These are phyloP conservation scores for Astragalus glycyphyllos DNA, from an alignment of 306 rosid species.

Conservation along the genomic window DNA sequence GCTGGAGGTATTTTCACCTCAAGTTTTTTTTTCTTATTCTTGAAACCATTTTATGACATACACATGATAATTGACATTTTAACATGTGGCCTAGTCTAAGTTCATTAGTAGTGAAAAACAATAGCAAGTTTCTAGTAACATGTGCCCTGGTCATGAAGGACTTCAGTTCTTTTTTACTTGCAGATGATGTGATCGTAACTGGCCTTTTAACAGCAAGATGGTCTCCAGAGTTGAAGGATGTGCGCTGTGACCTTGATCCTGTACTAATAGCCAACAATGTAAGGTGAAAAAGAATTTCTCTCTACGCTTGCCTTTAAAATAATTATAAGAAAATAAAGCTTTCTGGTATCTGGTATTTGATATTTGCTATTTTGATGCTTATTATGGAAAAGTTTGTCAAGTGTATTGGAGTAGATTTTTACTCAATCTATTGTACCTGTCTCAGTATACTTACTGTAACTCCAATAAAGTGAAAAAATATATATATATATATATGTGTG, in stretches of 20 bases:
- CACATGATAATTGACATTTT: not conserved
- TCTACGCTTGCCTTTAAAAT: slow-evolving; percentile 20
- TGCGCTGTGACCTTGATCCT: slow-evolving; percentile 95
- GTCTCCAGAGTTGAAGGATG: slow-evolving; percentile 95
- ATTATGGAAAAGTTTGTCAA: slow-evolving; percentile 20
- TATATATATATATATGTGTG: too few relatives aligned
- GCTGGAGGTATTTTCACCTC: slow-evolving; percentile 81
- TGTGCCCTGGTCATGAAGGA: not conserved
- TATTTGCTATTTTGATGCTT: slow-evolving; percentile 8
- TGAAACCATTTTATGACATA: slow-evolving; percentile 12
- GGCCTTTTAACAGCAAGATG: slow-evolving; percentile 93
- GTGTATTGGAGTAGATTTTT: not conserved
- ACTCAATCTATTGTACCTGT: too few relatives aligned
- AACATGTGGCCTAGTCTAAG: not conserved
- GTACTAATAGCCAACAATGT: slow-evolving; percentile 79
- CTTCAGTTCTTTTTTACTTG: slow-evolving; percentile 24
- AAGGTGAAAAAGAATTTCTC: slow-evolving; percentile 60
- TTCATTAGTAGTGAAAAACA: slow-evolving; percentile 23
- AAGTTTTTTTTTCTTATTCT: slow-evolving; percentile 26
- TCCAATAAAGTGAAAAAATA: not conserved
- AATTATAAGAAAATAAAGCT: slow-evolving; percentile 23
- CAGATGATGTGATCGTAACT: slow-evolving; percentile 86
- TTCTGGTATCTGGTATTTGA: slow-evolving; percentile 19
- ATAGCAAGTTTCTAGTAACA: slow-evolving; percentile 13
- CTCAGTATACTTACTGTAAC: too few relatives aligned